Conservation (phyloP, 352 stramenopile genomes). For the Pythium folliculosum region DNA sequence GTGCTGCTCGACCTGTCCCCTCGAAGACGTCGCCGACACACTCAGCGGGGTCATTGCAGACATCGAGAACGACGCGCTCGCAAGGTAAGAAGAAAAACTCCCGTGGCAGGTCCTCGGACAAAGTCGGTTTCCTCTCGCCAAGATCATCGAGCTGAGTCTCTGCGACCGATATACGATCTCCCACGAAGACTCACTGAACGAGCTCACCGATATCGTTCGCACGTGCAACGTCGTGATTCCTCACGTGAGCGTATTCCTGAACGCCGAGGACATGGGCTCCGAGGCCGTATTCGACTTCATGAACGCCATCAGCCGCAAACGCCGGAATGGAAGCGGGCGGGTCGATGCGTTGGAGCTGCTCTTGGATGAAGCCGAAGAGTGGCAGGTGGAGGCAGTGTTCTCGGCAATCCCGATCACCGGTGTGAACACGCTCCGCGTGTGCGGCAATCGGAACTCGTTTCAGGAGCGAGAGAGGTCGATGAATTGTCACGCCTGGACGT, state of each 20-base stretch:
- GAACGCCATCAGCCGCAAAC: not conserved
- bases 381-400: not conserved
- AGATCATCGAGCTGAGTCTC: not conserved
- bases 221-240: slow-evolving; percentile 6
- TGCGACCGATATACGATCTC: not conserved
- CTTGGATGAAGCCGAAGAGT: not conserved
- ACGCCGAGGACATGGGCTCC: not conserved
- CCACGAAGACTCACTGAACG: not conserved
- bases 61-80: not conserved
- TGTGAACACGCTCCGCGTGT: not conserved
- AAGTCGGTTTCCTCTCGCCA: slow-evolving; percentile 5
- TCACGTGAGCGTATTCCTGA: not conserved
- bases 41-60: not conserved
- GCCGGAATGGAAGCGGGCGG: not conserved
- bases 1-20: not conserved
- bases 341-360: not conserved
- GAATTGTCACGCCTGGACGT: slow-evolving; percentile 4
- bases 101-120: not conserved
- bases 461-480: not conserved
- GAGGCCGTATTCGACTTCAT: not conserved
- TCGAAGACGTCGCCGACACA: not conserved
- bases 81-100: not conserved
- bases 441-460: not conserved
- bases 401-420: not conserved
- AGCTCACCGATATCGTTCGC: not conserved